These are phyloP conservation scores for Psilocybe azurescens DNA, from an alignment of 768 basidiomycete species.

Conservation along the genomic window DNA sequence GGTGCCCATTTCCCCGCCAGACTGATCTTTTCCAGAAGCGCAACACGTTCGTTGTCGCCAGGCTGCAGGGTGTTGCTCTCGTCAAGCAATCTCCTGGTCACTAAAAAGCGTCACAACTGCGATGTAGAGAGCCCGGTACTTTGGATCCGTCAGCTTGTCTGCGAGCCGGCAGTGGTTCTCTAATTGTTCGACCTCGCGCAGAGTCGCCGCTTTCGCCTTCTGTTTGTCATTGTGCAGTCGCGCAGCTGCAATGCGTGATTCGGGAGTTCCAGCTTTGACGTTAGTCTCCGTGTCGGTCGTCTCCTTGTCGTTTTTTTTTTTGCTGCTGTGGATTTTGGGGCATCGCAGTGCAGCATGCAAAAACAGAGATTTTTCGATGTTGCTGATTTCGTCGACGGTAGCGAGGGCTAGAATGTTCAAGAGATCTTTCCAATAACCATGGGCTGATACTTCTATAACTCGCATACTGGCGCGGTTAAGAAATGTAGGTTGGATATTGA, in stretches of 20 bases:
- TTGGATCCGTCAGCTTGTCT: conserved; percentile 48
- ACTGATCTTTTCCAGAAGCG: conserved; percentile 48
- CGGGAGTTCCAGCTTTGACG: conserved; percentile 20
- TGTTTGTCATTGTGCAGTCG: conserved; percentile 15
- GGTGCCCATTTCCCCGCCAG: conserved; percentile 78
- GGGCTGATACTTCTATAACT: conserved; percentile 38
- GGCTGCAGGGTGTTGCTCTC: conserved; percentile 38
- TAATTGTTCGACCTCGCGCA: conserved; percentile 26
- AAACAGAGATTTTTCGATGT: conserved; percentile 25
- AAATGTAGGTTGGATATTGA: conserved; percentile 64
- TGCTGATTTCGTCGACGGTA: conserved; percentile 52
- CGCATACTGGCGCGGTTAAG: conserved; percentile 59
- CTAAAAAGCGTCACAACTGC: conserved; percentile 66
- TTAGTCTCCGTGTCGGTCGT: too few relatives aligned
- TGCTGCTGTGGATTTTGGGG: conserved; percentile 4
- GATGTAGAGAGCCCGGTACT: conserved; percentile 68
- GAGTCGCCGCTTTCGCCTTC: conserved; percentile 28
- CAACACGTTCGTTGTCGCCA: conserved; percentile 30
- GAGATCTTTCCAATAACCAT: conserved; percentile 81
- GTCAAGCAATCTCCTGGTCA: conserved; percentile 48
- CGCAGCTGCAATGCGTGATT: conserved; percentile 28
- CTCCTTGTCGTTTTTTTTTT: too few relatives aligned
- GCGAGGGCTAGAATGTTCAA: conserved; percentile 71
- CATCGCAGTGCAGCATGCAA: conserved; percentile 33
- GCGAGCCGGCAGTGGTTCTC: conserved; percentile 41